These are phyloP conservation scores for Penicillium brevicompactum DNA, from an alignment of 2,329 filamentous ascomycete genomes.

Conservation along the genomic window DNA sequence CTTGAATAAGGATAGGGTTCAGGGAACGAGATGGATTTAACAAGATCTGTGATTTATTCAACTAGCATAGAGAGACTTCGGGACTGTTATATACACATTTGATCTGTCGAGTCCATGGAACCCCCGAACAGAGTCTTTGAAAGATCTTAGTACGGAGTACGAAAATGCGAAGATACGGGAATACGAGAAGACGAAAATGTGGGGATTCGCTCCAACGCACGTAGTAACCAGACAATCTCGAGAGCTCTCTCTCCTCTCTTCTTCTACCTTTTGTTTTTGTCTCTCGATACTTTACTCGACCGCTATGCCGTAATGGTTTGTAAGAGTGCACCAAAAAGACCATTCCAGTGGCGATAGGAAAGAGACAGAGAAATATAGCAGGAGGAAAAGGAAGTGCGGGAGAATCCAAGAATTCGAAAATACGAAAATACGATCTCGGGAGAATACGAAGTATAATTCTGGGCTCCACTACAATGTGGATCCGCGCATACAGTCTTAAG, in stretches of 20 bases:
- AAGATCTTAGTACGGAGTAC: neutral
- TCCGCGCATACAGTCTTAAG: no score
- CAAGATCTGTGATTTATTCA: no score
- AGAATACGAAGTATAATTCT: neutral
- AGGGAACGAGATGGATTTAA: neutral
- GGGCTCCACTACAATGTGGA: neutral
- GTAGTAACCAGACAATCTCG: no score
- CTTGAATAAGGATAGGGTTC: neutral
- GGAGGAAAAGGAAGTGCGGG: neutral
- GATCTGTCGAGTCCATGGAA: neutral
- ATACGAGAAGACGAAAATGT: conserved; percentile 15
- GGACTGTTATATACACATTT: neutral
- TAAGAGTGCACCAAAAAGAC: no score
- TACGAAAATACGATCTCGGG: neutral
- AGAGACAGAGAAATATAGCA: no score
- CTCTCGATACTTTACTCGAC: no score
- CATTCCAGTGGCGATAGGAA: no score
- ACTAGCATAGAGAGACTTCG: neutral
- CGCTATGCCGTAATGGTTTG: no score
- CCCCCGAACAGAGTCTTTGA: neutral
- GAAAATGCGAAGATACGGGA: conserved; percentile 5
- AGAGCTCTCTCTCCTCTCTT: no score
- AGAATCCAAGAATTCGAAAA: neutral
- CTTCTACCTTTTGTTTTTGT: no score
- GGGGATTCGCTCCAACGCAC: neutral